These are phyloP conservation scores for Komagataella ulmi DNA, from an alignment of 805 yeast species.

Conservation along the genomic window DNA sequence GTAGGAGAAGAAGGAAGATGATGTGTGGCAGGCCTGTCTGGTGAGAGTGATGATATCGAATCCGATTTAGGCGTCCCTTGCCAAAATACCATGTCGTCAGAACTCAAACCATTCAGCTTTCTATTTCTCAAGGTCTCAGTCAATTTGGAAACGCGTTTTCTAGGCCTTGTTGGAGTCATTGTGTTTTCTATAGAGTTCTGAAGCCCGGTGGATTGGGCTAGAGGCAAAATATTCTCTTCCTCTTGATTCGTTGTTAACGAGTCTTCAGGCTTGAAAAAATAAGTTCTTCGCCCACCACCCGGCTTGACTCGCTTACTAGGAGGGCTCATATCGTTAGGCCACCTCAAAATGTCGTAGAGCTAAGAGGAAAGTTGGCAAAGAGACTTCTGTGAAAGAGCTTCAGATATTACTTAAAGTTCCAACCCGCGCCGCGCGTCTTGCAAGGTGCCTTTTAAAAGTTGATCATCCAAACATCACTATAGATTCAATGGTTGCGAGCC, in stretches of 20 bases:
- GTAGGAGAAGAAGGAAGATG: constrained; percentile 30
- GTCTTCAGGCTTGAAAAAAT: background rate
- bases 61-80: constrained; percentile 22
- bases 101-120: constrained; percentile 12
- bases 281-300: background rate
- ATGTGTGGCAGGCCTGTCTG: constrained; percentile 1
- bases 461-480: background rate
- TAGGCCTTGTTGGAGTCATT: background rate
- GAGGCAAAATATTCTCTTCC: background rate
- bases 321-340: background rate
- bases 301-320: background rate
- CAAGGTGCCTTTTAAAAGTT: background rate
- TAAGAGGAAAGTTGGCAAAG: background rate
- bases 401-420: background rate
- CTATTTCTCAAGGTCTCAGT: background rate
- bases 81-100: constrained; percentile 26
- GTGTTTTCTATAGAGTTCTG: background rate
- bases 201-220: background rate
- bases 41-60: constrained; percentile 6
- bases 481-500: background rate
- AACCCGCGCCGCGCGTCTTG: background rate
- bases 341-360: background rate
- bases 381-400: background rate
- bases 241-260: background rate
- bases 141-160: background rate